These are phyloP conservation scores for Pleodorina starrii DNA, from an alignment of 139 green algal species.

Conservation along the genomic window DNA sequence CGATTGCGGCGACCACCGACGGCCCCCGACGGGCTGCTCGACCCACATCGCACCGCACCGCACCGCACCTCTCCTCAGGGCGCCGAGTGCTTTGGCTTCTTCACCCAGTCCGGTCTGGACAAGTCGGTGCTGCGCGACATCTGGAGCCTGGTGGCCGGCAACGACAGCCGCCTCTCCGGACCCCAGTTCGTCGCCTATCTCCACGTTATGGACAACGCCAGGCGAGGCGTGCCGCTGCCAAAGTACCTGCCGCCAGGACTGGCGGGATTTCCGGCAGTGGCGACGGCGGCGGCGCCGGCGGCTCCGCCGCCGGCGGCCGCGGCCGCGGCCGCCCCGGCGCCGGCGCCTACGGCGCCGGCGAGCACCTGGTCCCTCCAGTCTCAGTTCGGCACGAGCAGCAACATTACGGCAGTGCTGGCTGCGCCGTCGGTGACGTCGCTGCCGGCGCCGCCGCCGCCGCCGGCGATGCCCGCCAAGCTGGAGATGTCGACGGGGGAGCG, in stretches of 20 bases:
- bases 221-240: constrained; percentile 55
- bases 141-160: constrained; percentile 78
- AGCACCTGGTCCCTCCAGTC: constrained; percentile 55
- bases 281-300: not conserved
- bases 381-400: constrained; percentile 57
- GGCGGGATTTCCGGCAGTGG: constrained; percentile 63
- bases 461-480: not conserved
- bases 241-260: constrained; percentile 52
- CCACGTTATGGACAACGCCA: constrained; percentile 85
- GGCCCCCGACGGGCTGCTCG: too few species aligned
- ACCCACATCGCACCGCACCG: too few species aligned
- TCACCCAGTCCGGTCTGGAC: constrained; percentile 87
- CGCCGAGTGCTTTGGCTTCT: constrained; percentile 83
- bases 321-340: not conserved
- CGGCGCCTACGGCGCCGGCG: not conserved
- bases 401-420: constrained; percentile 37
- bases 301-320: not conserved
- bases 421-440: constrained; percentile 6
- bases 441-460: constrained; percentile 31
- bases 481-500: not conserved
- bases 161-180: constrained; percentile 69
- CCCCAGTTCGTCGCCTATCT: constrained; percentile 82
- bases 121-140: constrained; percentile 76
- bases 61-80: constrained; percentile 68
- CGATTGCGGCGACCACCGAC: too few species aligned